Evolutionary conservation across 2,329 filamentous ascomycete species (phyloP), one percentile per base, ranked within the genome.

Genomic region (Paraconiothyrium sp.): DNA sequence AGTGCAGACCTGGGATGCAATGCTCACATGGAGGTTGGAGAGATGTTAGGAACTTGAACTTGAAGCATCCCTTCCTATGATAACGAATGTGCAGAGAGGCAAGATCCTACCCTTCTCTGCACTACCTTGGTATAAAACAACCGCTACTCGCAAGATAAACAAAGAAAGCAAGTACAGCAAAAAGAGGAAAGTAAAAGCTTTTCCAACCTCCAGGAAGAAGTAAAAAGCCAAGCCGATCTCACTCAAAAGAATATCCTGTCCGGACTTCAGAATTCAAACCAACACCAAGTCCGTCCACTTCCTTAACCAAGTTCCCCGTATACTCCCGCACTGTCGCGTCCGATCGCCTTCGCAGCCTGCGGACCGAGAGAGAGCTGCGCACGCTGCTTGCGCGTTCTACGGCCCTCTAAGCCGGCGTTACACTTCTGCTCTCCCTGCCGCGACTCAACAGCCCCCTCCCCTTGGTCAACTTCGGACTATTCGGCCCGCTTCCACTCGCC

Each of bases 401-500:
- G 22, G 51, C 51, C 24, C n/a, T 54, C 52, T 55, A 55, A 55
- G 69, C 66, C 24, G 70, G 70, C 35, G 72, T 72, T 2, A 60
- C 64, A 54, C 68, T 72, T 62, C 70, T 62, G 52, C 60, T 63
- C 24, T 75, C 72, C 54, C 77, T 79, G 48, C 82, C 76, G 69
- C 83, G 80, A 56, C 77, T 78, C 62, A 85, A 72, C 66, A 86
- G 10, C 2, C 43, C 43, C 54, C 54, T 79, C 54, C 82, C 82
- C 58, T 83, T 79, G 52, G 82, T 78, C 39, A 75, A 59, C 52
- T 69, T 71, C 66, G 73, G 72, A 39, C 78, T 78, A 14, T 80
- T 82, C 57, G 39, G 39, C 13, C 39, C 39, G 39, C 39, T 41
- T 11, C 13, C 16, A 34, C 32, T 41, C 10, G 20, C 61, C 22